Evolutionary conservation across 208 protist genomes (phyloP).

Genomic region (Trichomonas vaginalis): DNA sequence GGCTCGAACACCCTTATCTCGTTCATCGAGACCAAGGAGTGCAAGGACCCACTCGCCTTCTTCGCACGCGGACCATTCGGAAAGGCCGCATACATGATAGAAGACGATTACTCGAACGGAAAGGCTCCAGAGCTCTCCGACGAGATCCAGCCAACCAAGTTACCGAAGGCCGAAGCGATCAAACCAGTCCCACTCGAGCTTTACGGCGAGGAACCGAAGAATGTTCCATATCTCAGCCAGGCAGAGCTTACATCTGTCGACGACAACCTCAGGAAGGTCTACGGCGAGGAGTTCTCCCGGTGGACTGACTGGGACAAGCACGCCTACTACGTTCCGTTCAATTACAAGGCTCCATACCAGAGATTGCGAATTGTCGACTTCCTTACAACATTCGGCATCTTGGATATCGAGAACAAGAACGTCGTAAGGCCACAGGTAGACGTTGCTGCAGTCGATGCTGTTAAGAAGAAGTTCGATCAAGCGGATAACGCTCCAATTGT

Average conservation of each 20-base stretch:
- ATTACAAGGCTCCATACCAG: neutral
- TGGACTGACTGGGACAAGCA: neutral
- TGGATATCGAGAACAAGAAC: neutral
- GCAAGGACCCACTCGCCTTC: neutral
- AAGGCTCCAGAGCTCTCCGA: neutral
- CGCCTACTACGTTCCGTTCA: neutral
- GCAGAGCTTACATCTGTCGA: neutral
- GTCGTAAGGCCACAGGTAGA: neutral
- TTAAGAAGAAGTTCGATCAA: neutral
- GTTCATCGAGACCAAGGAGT: neutral
- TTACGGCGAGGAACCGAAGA: neutral
- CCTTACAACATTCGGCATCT: neutral
- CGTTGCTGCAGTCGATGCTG: neutral
- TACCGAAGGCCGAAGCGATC: neutral
- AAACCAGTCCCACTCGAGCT: neutral
- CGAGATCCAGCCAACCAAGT: neutral
- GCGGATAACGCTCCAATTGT: neutral
- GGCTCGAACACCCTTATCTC: neutral
- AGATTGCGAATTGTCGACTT: neutral
- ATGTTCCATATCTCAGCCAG: neutral
- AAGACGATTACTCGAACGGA: neutral
- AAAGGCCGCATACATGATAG: neutral
- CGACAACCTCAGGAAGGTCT: neutral
- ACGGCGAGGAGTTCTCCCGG: neutral
- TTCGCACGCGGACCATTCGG: neutral